Percentiles rank a stretch among this genome's conserved stretches.
phyloP scores from a whole-genome alignment of 139 green algal genomes.

The Deuterostichococcus epilithicus region DNA sequence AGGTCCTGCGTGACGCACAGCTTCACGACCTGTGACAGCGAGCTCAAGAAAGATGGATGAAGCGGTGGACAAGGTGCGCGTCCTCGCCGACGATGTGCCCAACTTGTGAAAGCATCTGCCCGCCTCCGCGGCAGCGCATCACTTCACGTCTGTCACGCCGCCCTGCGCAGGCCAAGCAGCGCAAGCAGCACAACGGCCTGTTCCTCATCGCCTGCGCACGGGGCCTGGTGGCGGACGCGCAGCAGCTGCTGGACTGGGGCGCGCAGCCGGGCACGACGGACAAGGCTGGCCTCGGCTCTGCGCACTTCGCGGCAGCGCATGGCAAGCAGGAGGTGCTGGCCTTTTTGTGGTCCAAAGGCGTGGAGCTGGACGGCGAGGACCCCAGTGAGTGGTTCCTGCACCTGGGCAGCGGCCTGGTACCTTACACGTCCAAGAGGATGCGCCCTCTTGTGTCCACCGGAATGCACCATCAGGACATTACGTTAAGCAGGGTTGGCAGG shows the following conservation, averaged over 20 bases:
- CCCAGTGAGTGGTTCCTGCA: constrained; percentile 10
- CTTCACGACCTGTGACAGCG: no score
- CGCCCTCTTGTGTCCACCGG: no score
- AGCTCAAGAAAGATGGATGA: background rate
- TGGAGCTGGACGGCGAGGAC: constrained; percentile 64
- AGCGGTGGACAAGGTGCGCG: background rate
- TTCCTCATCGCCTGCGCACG: constrained; percentile 59
- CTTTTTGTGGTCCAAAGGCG: constrained; percentile 47
- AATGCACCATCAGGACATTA: no score
- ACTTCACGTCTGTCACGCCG: no score
- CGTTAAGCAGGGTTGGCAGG: no score
- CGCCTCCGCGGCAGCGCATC: no score
- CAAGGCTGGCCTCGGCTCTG: constrained; percentile 39
- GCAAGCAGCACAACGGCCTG: constrained; percentile 53
- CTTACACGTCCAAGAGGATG: no score
- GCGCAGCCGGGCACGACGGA: constrained; percentile 45
- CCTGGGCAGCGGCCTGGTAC: background rate
- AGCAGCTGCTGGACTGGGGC: constrained; percentile 53
- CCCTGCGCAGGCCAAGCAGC: constrained; percentile 20
- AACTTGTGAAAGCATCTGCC: no score
- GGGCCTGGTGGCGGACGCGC: constrained; percentile 42
- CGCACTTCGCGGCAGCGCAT: constrained; percentile 64
- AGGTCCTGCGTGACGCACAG: no score
- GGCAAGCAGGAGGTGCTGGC: constrained; percentile 52
- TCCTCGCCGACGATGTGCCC: no score